Percentiles rank a stretch among this genome's conserved stretches.
Evolutionary conservation across 306 rosid species (phyloP).

Genomic region (Canavalia ensiformis): DNA sequence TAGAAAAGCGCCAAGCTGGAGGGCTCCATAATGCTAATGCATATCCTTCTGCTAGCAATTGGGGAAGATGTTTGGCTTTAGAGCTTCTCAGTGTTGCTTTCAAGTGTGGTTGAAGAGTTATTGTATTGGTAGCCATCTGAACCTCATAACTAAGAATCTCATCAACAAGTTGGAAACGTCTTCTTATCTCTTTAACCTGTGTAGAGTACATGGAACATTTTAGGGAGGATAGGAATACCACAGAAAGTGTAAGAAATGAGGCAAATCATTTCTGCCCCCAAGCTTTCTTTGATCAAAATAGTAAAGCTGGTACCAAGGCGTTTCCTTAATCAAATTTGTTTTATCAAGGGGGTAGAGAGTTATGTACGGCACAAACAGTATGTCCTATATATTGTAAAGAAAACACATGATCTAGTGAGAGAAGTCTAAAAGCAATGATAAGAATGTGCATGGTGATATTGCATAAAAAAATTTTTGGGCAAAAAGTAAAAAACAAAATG

Average conservation of each 20-base stretch:
- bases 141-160: conserved; percentile 72
- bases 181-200: conserved; percentile 75
- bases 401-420: neutral
- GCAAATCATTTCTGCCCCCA: neutral
- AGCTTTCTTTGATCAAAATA: neutral
- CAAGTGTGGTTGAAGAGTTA: conserved; percentile 73
- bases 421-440: neutral
- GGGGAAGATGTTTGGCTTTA: conserved; percentile 39
- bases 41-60: conserved; percentile 8
- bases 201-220: neutral
- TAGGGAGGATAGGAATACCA: neutral
- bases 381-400: neutral
- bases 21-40: neutral
- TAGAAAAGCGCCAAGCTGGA: neutral
- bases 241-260: neutral
- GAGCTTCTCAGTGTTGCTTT: conserved; percentile 75
- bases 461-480: neutral
- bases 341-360: neutral
- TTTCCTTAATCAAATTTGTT: neutral
- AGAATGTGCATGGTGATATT: neutral
- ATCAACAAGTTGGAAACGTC: conserved; percentile 67
- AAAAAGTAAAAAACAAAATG: neutral
- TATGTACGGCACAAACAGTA: neutral
- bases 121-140: conserved; percentile 78
- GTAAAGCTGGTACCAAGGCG: neutral